These are phyloP conservation scores for Aegilops longissima DNA, from an alignment of 176 grass and related monocot species.

Conservation along the genomic window DNA sequence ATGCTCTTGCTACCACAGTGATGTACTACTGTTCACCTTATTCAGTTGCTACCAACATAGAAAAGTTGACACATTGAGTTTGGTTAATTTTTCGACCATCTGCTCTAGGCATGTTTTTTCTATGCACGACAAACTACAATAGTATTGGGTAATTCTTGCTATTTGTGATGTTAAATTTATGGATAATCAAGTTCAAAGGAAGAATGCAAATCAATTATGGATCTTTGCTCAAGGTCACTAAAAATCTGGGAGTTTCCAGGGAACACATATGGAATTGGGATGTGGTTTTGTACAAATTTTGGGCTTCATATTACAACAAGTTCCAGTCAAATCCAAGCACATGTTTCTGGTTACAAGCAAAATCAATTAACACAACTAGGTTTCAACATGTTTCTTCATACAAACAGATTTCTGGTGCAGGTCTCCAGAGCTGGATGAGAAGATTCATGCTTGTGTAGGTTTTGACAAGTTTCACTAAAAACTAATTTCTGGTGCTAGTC, in stretches of 20 bases:
- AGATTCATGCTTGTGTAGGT: neutral
- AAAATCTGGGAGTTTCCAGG: slow-evolving; percentile 5
- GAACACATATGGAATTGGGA: neutral
- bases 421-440: neutral
- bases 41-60: neutral
- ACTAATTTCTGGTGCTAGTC: neutral
- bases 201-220: neutral
- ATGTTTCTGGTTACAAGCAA: slow-evolving; percentile 14
- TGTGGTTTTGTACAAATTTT: slow-evolving; percentile 9
- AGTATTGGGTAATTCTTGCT: neutral
- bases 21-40: slow-evolving; percentile 18
- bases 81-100: slow-evolving; percentile 6
- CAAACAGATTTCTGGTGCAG: neutral
- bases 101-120: neutral
- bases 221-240: neutral
- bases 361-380: neutral
- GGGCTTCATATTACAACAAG: slow-evolving; percentile 2
- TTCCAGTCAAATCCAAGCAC: neutral
- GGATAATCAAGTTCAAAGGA: slow-evolving; percentile 1
- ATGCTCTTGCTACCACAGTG: slow-evolving; percentile 5
- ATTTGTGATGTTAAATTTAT: neutral
- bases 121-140: slow-evolving; percentile 8
- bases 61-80: neutral
- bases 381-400: neutral
- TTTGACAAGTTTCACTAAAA: slow-evolving; percentile 26